phyloP scores from a whole-genome alignment of 169 alveolate species.

The Plasmodium berghei region DNA sequence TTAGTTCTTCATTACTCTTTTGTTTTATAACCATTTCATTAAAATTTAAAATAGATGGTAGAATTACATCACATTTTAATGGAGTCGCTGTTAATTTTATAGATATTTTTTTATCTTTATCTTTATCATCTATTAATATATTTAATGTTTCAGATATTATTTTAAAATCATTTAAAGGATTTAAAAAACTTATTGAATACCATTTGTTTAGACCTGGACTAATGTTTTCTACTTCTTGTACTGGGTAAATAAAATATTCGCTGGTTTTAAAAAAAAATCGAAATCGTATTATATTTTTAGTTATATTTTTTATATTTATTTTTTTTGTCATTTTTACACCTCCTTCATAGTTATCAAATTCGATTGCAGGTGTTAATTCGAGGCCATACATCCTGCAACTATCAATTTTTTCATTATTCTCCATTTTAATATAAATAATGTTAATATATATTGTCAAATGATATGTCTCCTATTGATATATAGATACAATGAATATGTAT shows the following conservation, averaged over 20 bases:
- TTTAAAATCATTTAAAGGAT: constrained; percentile 56
- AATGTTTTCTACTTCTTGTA: constrained; percentile 71
- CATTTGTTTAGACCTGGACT: constrained; percentile 72
- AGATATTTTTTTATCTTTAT: constrained; percentile 42
- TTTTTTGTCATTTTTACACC: constrained; percentile 61
- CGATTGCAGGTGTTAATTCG: constrained; percentile 31
- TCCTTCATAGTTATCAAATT: constrained; percentile 66
- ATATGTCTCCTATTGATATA: neutral
- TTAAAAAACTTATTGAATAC: constrained; percentile 49
- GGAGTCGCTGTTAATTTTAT: constrained; percentile 70
- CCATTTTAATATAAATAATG: neutral
- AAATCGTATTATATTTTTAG: constrained; percentile 61
- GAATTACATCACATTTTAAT: constrained; percentile 51
- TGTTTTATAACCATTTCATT: constrained; percentile 72
- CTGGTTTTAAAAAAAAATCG: constrained; percentile 66
- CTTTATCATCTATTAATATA: constrained; percentile 47
- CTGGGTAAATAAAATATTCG: constrained; percentile 62
- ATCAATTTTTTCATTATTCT: constrained; percentile 30
- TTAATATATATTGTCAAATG: neutral
- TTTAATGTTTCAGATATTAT: constrained; percentile 45
- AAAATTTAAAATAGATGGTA: constrained; percentile 48
- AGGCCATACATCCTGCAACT: constrained; percentile 59
- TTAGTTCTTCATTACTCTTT: constrained; percentile 47
- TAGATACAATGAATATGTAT: neutral
- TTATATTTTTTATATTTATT: constrained; percentile 54